Conservation (phyloP, 495 filamentous ascomycete species). For the Penicillium robsamsonii region DNA sequence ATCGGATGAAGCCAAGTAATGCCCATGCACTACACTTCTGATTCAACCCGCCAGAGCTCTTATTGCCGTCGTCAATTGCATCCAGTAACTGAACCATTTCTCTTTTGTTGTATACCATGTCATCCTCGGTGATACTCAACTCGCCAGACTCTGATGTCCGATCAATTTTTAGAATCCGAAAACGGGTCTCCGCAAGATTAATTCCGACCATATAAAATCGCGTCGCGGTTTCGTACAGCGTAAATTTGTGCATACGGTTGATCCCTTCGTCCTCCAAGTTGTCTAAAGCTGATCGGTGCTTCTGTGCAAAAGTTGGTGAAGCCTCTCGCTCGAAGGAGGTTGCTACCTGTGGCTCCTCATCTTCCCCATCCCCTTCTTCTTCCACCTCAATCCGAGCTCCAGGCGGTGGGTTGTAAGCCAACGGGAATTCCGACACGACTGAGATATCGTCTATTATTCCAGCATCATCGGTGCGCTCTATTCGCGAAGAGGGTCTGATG, state of each 20-base stretch:
- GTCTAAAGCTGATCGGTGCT: conserved; percentile 52
- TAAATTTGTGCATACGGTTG: conserved; percentile 92
- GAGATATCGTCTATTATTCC: conserved; percentile 19
- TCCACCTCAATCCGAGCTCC: conserved; percentile 28
- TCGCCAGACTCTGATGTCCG: conserved; percentile 79
- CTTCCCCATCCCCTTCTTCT: conserved; percentile 34
- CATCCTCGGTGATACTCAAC: conserved; percentile 85
- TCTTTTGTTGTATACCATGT: conserved; percentile 86
- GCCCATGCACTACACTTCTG: conserved; percentile 91
- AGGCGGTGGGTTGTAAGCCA: conserved; percentile 27
- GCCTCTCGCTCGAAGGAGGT: conserved; percentile 47
- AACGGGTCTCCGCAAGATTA: conserved; percentile 82
- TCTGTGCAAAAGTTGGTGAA: conserved; percentile 36
- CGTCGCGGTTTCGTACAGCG: conserved; percentile 88
- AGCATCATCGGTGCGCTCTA: conserved; percentile 9
- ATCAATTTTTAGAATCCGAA: conserved; percentile 91
- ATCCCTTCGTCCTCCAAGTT: conserved; percentile 65
- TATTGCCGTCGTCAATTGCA: conserved; percentile 95
- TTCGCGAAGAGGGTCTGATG: not conserved
- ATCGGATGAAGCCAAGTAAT: conserved; percentile 88
- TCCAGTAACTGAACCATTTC: conserved; percentile 92
- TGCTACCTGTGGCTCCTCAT: conserved; percentile 44
- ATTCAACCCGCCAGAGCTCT: conserved; percentile 83
- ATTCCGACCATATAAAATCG: conserved; percentile 92
- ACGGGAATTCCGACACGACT: conserved; percentile 22